Base-by-base conservation (phyloP, 73 alveolate genomes). In the Paramecium bursaria region DNA sequence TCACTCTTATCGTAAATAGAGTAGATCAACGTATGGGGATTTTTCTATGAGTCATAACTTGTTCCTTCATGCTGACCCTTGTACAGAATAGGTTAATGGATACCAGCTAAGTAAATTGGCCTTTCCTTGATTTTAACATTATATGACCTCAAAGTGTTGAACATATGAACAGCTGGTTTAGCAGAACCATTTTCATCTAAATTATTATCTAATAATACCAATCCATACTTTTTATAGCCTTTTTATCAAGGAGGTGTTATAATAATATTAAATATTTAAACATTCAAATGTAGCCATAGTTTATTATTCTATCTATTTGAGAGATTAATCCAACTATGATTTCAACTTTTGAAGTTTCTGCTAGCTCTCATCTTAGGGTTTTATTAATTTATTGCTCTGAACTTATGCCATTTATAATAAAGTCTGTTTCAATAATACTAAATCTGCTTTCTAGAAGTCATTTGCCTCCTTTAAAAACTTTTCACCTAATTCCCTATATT, bases 151-250 rank as follows among this genome's bases (percentile, higher is more conserved):
- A 67, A 21, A 6, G 55, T 33, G 9, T 22, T 39, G 10, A 39
- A 39, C 2, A 39, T 47, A 39, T 17, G 44, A 4, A 35, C 27
- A 17, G 60, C 44, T 35, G 82, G 82, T 13, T 42, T 67, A 14
- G 50, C 22, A 21, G 33, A 15, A 4, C 82, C 82, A 67, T 67
- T 57, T 25, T 67, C 53, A 35, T 27, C 82, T 57, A 57, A 10
- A 23, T 57, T 23, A 5, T 14, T n/a, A 23, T 3, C 27, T 0
- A 27, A 11, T 25, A 29, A 57, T 57, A 57, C 76, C 14, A 30
- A 67, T 67, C 60, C 53, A 42, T 15, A 67, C 82, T 42, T 67
- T 67, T 67, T 46, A 21, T 67, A 67, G 13, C 44, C 82, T 67
- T 67, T 42, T 47, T 11, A 67, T 42, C 27, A 5, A 25, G 4